These are phyloP conservation scores for Cladophialophora chaetospira DNA, from an alignment of 2,329 filamentous ascomycete species.

Conservation along the genomic window DNA sequence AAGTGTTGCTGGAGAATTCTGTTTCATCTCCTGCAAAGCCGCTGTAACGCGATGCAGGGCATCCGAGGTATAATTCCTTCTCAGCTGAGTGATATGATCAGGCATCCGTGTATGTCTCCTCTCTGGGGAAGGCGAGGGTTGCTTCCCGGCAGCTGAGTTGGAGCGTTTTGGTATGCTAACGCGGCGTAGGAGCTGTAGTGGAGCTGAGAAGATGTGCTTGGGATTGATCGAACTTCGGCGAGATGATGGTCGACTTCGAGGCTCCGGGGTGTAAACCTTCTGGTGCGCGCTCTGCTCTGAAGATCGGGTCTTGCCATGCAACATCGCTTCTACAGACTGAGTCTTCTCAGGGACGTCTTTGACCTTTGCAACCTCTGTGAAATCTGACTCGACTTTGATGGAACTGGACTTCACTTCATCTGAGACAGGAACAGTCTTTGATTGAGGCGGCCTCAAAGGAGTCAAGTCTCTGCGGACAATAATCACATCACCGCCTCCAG, in stretches of 20 bases:
- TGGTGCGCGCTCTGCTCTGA: no score
- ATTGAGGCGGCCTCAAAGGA: slow-evolving; percentile 20
- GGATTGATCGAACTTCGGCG: slow-evolving; percentile 24
- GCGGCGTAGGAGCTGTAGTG: slow-evolving; percentile 17
- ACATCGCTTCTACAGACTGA: neutral
- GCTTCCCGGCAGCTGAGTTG: neutral
- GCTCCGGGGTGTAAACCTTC: neutral
- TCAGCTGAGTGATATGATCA: slow-evolving; percentile 26
- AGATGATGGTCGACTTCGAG: neutral
- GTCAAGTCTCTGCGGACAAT: slow-evolving; percentile 22
- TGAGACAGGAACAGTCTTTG: neutral
- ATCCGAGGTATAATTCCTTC: slow-evolving; percentile 26
- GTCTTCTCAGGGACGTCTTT: neutral
- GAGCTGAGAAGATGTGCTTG: slow-evolving; percentile 21
- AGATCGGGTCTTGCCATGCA: neutral
- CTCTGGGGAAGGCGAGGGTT: neutral
- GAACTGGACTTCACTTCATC: slow-evolving; percentile 2
- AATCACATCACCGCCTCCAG: slow-evolving; percentile 4
- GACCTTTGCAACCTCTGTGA: neutral
- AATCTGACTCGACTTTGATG: slow-evolving; percentile 24
- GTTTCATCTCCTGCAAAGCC: slow-evolving; percentile 26
- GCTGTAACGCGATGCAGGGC: slow-evolving; percentile 24
- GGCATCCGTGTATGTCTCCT: slow-evolving; percentile 4
- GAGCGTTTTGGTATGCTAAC: slow-evolving; percentile 10
- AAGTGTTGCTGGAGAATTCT: neutral